Conservation (phyloP, 805 yeast genomes). For the Metschnikowia drakensbergensis region DNA sequence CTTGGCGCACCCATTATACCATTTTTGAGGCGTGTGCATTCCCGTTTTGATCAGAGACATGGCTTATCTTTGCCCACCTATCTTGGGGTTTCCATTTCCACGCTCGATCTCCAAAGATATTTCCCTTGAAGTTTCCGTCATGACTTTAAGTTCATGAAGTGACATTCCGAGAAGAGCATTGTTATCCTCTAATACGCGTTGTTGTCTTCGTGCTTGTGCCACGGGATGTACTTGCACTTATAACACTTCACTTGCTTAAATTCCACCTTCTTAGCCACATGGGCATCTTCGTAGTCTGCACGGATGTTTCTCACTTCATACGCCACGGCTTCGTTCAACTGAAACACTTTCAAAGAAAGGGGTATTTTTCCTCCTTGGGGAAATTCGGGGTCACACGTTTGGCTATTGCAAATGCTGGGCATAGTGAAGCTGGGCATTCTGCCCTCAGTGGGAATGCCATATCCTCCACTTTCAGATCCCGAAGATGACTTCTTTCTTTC, state of each 20-base stretch:
- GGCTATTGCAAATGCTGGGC: neutral
- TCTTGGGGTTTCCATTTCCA: too few relatives aligned
- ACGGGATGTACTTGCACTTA: slow-evolving; percentile 16
- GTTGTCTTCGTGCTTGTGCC: slow-evolving; percentile 11
- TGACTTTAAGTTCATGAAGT: neutral
- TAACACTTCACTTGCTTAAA: slow-evolving; percentile 13
- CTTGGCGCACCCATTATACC: too few relatives aligned
- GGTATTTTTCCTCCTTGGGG: slow-evolving; percentile 4
- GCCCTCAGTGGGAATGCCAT: neutral
- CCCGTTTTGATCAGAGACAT: too few relatives aligned
- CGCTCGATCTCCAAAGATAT: too few relatives aligned
- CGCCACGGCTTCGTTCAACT: slow-evolving; percentile 16
- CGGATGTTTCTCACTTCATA: slow-evolving; percentile 13
- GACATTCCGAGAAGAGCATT: neutral
- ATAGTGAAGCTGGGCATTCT: neutral
- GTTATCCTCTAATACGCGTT: too few relatives aligned
- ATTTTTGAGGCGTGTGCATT: too few relatives aligned
- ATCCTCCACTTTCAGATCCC: neutral
- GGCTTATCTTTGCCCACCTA: too few relatives aligned
- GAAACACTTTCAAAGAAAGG: slow-evolving; percentile 9
- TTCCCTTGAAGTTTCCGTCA: too few relatives aligned
- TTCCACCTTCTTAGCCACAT: slow-evolving; percentile 9
- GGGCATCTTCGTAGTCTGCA: slow-evolving; percentile 11
- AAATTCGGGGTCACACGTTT: neutral
- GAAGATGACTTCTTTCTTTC: neutral